These are phyloP conservation scores for Sistotremastrum suecicum DNA, from an alignment of 768 basidiomycete genomes.

Conservation along the genomic window DNA sequence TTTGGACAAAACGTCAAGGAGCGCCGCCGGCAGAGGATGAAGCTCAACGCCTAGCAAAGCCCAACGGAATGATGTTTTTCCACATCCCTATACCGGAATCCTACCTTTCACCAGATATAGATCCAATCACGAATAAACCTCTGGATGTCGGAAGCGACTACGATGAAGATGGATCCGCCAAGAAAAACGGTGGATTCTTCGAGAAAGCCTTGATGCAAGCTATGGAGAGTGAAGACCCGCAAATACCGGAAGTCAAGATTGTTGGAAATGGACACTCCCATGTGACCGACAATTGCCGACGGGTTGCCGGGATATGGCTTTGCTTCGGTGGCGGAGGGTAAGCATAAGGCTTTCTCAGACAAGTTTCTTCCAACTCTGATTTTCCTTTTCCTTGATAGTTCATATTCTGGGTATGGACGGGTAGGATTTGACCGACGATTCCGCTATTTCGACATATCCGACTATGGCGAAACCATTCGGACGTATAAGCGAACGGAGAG, in stretches of 20 bases:
- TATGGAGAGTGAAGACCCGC: slow-evolving; percentile 45
- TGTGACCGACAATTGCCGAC: slow-evolving; percentile 80
- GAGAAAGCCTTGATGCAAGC: slow-evolving; percentile 65
- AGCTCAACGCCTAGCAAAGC: slow-evolving; percentile 58
- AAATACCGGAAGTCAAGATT: slow-evolving; percentile 65
- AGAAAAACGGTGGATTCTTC: slow-evolving; percentile 71
- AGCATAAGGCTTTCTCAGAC: slow-evolving; percentile 12
- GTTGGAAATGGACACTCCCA: slow-evolving; percentile 88
- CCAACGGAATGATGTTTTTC: slow-evolving; percentile 95
- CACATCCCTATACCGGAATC: slow-evolving; percentile 87
- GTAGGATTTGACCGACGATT: slow-evolving; percentile 85
- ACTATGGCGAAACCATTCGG: slow-evolving; percentile 83
- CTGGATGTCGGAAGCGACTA: slow-evolving; percentile 61
- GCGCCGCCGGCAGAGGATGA: slow-evolving; percentile 17
- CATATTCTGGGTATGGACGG: slow-evolving; percentile 72
- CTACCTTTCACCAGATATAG: slow-evolving; percentile 53
- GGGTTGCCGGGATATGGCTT: slow-evolving; percentile 77
- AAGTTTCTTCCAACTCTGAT: no score
- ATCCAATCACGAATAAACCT: slow-evolving; percentile 39
- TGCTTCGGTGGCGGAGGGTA: slow-evolving; percentile 84
- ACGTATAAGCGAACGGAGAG: slow-evolving; percentile 77
- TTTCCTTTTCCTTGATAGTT: slow-evolving; percentile 23
- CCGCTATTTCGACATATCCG: slow-evolving; percentile 74
- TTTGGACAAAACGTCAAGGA: slow-evolving; percentile 45
- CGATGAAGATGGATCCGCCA: slow-evolving; percentile 48